Evolutionary conservation across 106 monocot genomes (phyloP), one percentile per base, ranked within the genome.

Genomic region (Apostasia shenzhenica): DNA sequence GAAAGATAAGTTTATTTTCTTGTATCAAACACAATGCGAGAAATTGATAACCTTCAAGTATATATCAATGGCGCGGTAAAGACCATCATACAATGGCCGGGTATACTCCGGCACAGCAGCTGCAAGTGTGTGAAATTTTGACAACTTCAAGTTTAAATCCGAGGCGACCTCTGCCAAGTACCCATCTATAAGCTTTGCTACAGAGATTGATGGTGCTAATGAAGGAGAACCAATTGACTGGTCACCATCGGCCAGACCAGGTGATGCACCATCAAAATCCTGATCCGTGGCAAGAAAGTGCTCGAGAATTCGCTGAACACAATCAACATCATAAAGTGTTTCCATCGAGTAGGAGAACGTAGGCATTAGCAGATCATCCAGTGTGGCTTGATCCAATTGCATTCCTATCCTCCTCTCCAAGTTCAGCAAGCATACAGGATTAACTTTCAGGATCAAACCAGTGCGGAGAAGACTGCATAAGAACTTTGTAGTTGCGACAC

Each of bases 51-150:
- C 86, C 86, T 86, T 86, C 63, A 86, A 55, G 48, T 73, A 86
- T 70, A 80, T 80, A 57, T 86, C 86, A 46, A 86, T 82, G 1
- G 86, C 86, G 63, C 79, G 82, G 41, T 86, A 86, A 9, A 86
- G 70, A 0, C 86, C 82, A 77, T 86, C 86, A 62, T 86, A 82
- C 61, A 86, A 71, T 1, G 79, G 86, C 1, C 86, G 78, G 41
- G 82, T 79, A 68, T 74, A 86, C 48, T 82, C 86, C 42, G 86
- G 86, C 13, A 86, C 63, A 4, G 69, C 73, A 11, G 73, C 76
- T 50, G 82, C 82, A n/a, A 86, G 71, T 6, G 76, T 14, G 45
- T 86, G 79, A 64, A 86, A 82, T 54, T 82, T 80, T 7, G 68
- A 49, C 8, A 82, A 61, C 79, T 86, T 86, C 55, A 86, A 62